Evolutionary conservation across 257 asterid species (phyloP).

Genomic region (Nemophila menziesii): DNA sequence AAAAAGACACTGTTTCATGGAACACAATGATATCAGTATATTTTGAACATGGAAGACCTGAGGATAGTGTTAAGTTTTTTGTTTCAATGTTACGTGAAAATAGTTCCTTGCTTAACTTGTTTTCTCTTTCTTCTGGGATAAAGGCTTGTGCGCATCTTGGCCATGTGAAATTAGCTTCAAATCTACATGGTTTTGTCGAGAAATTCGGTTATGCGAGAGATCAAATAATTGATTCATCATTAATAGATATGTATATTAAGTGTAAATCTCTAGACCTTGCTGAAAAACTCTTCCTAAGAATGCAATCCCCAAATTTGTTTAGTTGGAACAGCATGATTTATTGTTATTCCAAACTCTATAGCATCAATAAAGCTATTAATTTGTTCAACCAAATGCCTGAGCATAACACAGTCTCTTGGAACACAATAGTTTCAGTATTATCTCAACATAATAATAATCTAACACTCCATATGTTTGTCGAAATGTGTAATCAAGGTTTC

Average conservation of each 20-base stretch:
- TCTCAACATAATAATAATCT: constrained; percentile 5
- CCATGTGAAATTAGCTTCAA: constrained; percentile 4
- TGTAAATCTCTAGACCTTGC: constrained; percentile 3
- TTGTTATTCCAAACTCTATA: constrained; percentile 9
- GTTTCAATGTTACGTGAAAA: constrained; percentile 1
- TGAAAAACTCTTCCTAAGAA: constrained; percentile 4
- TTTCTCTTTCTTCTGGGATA: constrained; percentile 7
- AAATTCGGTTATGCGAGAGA: constrained; percentile 6
- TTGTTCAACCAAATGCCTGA: constrained; percentile 13
- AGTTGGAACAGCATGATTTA: constrained; percentile 4
- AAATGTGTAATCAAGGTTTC: constrained; percentile 8
- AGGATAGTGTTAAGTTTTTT: constrained; percentile 5
- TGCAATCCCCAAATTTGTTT: constrained; percentile 3
- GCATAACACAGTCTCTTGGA: constrained; percentile 10
- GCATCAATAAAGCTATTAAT: constrained; percentile 3
- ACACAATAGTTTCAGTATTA: constrained; percentile 3
- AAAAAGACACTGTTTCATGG: neutral
- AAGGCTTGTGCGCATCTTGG: constrained; percentile 12
- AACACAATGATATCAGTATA: neutral
- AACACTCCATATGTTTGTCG: constrained; percentile 3
- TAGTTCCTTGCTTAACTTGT: constrained; percentile 1
- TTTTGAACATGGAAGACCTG: constrained; percentile 1
- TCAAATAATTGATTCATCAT: constrained; percentile 1
- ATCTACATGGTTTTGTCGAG: constrained; percentile 10
- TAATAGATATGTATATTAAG: constrained; percentile 12